A percentile compares a stretch with the other conserved stretches of the same genome.
Evolutionary conservation across 257 asterid genomes (phyloP).

Genomic region (Solanum rostratum): DNA sequence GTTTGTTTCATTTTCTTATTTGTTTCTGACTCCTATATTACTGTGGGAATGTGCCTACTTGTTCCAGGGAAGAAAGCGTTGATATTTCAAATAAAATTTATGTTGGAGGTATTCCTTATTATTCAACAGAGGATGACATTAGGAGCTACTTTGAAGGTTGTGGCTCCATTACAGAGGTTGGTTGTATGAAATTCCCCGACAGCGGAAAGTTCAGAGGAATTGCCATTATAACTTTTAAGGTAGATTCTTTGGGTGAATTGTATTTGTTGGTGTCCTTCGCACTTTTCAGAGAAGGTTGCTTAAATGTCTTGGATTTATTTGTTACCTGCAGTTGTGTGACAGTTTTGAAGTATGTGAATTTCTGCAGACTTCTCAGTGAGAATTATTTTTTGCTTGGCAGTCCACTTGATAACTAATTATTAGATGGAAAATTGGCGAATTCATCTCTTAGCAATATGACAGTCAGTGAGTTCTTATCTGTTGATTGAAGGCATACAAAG

Average conservation of each 20-base stretch:
- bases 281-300: background rate
- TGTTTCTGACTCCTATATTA: background rate
- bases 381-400: background rate
- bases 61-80: conserved; percentile 27
- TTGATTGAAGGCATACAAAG: background rate
- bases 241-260: conserved; percentile 13
- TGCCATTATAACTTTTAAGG: conserved; percentile 86
- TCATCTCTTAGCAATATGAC: background rate
- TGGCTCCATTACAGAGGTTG: conserved; percentile 74
- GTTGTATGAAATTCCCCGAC: conserved; percentile 83
- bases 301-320: background rate
- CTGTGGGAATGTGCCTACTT: background rate
- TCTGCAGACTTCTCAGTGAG: background rate
- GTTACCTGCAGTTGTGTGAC: background rate
- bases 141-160: conserved; percentile 86
- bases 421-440: background rate
- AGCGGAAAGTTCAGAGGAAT: conserved; percentile 97
- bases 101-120: conserved; percentile 97
- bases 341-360: background rate
- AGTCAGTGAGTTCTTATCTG: background rate
- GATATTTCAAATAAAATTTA: conserved; percentile 52
- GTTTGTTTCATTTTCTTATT: background rate
- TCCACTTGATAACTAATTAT: background rate
- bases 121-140: conserved; percentile 91
- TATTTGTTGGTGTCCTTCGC: background rate